phyloP scores from a whole-genome alignment of 495 filamentous ascomycete species.

The Hypoxylon lenormandii region DNA sequence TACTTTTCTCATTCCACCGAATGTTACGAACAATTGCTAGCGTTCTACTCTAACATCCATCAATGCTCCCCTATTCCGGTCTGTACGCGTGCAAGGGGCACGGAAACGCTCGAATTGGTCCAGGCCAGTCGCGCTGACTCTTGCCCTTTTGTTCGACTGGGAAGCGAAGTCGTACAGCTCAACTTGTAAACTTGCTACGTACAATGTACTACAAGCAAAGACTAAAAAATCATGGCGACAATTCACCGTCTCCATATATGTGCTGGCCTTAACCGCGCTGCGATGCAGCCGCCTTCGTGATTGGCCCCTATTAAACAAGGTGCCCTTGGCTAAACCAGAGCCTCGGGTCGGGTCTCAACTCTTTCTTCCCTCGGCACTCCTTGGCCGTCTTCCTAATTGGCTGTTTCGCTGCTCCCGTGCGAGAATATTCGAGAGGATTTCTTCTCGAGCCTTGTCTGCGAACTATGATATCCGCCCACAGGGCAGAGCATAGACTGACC shows the following conservation, averaged over 20 bases:
- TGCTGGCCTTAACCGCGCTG: slow-evolving; percentile 36
- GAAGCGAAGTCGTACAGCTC: slow-evolving; percentile 27
- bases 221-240: slow-evolving; percentile 2
- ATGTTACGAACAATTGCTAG: too few species aligned
- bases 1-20: not conserved
- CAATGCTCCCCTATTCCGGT: too few species aligned
- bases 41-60: too few species aligned
- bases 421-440: slow-evolving; percentile 16
- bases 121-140: not conserved
- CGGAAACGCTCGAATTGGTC: not conserved
- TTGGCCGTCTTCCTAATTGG: slow-evolving; percentile 11
- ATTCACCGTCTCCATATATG: slow-evolving; percentile 24
- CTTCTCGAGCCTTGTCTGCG: slow-evolving; percentile 9
- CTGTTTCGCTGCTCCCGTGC: slow-evolving; percentile 3
- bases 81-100: too few species aligned
- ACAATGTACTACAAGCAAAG: slow-evolving; percentile 2
- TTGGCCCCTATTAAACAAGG: slow-evolving; percentile 36
- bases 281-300: slow-evolving; percentile 3
- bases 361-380: not conserved
- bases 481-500: slow-evolving; percentile 2
- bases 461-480: not conserved
- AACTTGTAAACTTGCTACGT: slow-evolving; percentile 7
- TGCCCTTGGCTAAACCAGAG: slow-evolving; percentile 34
- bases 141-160: slow-evolving; percentile 8
- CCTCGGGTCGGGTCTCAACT: slow-evolving; percentile 40